These are phyloP conservation scores for Neurospora discreta DNA, from an alignment of 495 filamentous ascomycete species.

Conservation along the genomic window DNA sequence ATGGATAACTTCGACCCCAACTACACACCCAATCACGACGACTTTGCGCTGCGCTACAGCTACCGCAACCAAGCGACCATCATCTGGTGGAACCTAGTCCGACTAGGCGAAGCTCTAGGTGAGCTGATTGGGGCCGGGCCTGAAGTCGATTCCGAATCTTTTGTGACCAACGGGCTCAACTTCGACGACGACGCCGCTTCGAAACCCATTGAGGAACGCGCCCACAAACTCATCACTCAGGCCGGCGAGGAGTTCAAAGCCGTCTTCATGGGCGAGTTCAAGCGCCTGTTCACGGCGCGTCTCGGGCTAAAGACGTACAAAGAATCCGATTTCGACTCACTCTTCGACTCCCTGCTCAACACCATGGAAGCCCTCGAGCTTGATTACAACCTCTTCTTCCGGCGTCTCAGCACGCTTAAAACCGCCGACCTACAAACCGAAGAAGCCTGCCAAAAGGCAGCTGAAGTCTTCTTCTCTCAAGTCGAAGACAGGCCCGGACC, in stretches of 20 bases:
- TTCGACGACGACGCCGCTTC: slow-evolving; percentile 42
- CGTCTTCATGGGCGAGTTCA: slow-evolving; percentile 80
- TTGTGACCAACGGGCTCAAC: slow-evolving; percentile 58
- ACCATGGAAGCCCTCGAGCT: slow-evolving; percentile 66
- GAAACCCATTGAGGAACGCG: slow-evolving; percentile 59
- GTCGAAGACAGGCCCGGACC: slow-evolving; percentile 47
- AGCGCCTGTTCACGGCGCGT: slow-evolving; percentile 62
- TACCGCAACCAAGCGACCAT: slow-evolving; percentile 92
- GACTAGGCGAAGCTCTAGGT: slow-evolving; percentile 80
- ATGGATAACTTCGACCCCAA: slow-evolving; percentile 88
- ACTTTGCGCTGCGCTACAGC: slow-evolving; percentile 71
- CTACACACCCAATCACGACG: slow-evolving; percentile 97
- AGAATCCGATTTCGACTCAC: slow-evolving; percentile 60
- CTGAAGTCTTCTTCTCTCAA: slow-evolving; percentile 57
- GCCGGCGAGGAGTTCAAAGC: slow-evolving; percentile 76
- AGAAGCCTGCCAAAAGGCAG: slow-evolving; percentile 43
- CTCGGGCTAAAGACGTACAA: slow-evolving; percentile 59
- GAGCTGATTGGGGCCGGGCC: slow-evolving; percentile 72
- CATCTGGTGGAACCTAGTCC: slow-evolving; percentile 97
- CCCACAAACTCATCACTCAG: slow-evolving; percentile 67
- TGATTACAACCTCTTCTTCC: slow-evolving; percentile 90
- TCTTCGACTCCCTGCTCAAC: slow-evolving; percentile 75
- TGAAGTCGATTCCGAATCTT: slow-evolving; percentile 54
- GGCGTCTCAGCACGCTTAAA: slow-evolving; percentile 51
- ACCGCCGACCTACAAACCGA: slow-evolving; percentile 49